Conservation (phyloP, 495 filamentous ascomycete species). For the Tuber calosporum region DNA sequence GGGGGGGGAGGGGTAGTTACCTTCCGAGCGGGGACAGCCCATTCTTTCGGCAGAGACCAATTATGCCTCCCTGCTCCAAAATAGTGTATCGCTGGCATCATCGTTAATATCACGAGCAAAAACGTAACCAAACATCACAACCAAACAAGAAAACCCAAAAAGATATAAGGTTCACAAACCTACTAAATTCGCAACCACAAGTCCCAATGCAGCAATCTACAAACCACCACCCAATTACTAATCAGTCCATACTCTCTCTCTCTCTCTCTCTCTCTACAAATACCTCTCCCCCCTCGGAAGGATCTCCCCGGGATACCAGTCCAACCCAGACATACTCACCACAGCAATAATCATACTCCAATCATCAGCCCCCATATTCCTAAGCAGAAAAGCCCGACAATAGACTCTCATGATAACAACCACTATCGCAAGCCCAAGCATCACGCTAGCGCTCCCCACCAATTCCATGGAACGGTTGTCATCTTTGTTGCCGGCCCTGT, state of each 20-base stretch:
- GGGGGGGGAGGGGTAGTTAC: background rate
- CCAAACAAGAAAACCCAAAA: background rate
- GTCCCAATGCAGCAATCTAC: background rate
- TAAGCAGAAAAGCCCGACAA: constrained; percentile 18
- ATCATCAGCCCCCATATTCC: constrained; percentile 26
- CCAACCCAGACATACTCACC: constrained; percentile 5
- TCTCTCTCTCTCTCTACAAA: background rate
- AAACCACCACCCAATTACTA: background rate
- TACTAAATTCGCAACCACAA: background rate
- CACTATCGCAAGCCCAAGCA: constrained; percentile 2
- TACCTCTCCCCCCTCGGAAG: background rate
- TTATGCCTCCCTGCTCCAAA: constrained; percentile 9
- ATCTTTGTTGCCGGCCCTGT: too few species aligned
- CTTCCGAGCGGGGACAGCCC: background rate
- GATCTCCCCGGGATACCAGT: background rate
- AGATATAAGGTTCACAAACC: background rate
- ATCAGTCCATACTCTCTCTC: background rate
- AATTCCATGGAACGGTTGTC: background rate
- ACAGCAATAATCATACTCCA: constrained; percentile 23
- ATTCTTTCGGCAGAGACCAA: constrained; percentile 5
- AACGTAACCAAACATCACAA: background rate
- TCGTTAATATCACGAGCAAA: background rate
- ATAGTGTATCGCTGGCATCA: background rate
- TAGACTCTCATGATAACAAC: constrained; percentile 6
- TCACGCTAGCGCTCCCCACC: background rate